Base-by-base conservation (phyloP, 495 filamentous ascomycete genomes). In the Physcia stellaris region DNA sequence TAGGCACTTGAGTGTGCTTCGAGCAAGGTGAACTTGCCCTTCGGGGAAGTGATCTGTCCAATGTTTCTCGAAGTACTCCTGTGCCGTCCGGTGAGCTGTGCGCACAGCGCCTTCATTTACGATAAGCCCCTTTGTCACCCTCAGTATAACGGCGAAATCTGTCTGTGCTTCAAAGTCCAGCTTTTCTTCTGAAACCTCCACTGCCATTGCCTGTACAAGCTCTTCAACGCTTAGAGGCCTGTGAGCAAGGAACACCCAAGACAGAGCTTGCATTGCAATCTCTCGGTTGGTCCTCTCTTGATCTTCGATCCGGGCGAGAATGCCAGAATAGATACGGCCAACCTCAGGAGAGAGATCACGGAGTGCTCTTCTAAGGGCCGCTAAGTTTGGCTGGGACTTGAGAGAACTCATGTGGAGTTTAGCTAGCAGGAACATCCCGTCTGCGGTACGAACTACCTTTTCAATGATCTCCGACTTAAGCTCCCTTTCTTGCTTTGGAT, bases 341-440 rank as follows among this genome's bases (percentile, higher is more conserved):
- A 52, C 48, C 4, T 37, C 48, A 22, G 48, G 34, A 1, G 51
- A 36, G 6, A 47, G 35, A 16, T 43, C 27, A 13, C 43, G 29
- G 18, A 54, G 19, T 1, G 47, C 37, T 4, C 23, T 15, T 3
- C 39, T 38, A 17, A 57, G 42, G n/a, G 50, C 47, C 21, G 22
- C 42, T 24, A 27, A 23, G 4, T 18, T 49, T 10, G 24, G 22
- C 22, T 50, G 33, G 23, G 30, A 24, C 7, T 40, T 41, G 17
- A 57, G 27, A 1, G 47, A 37, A 30, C 40, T 36, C 17, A 48
- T 35, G 35, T 51, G 53, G 19, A 50, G 39, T 16, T 44, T 48
- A 4, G 54, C 54, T 20, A 57, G 32, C 19, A 48, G 28, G 34
- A 55, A 57, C 29, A 41, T 52, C 12, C 47, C 43, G 7, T 49